Evolutionary conservation across 495 filamentous ascomycete genomes (phyloP), one percentile per base, ranked within the genome.

Genomic region (Lepraria neglecta): DNA sequence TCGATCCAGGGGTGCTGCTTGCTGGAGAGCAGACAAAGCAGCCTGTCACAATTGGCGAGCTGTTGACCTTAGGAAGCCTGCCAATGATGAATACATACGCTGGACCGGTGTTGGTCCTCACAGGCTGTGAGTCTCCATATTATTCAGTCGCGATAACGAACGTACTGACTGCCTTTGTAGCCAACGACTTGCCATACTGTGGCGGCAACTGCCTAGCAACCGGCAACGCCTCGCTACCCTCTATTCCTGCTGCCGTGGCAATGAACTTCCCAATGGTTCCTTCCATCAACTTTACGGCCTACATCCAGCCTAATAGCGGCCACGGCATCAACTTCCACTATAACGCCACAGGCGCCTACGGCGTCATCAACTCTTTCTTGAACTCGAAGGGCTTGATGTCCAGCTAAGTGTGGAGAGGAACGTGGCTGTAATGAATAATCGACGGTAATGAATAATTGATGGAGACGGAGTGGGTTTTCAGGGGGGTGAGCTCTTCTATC

Each of bases 291-390:
- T 83, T 83, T 55, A 64, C 75, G 17, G 67, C 76, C 3, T 72
- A 76, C 46, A 68, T 82, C 6, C 77, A 81, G 7, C 73, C 77
- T 3, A 67, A 77, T 43, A 70, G 75, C 12, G 81, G 79, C 0
- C 81, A 85, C 65, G 75, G 74, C 2, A 69, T 82, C 19, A 81
- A 82, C 38, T 24, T 81, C 27, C 79, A 82, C 51, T 75, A 78
- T 60, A 76, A 76, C 61, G 72, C 77, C 2, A 76, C 76, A 9
- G 77, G 56, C 33, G 78, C 68, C 3, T 80, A 77, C 56, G 60
- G 71, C 6, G 67, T 69, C 47, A 73, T 74, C 50, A 64, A 76
- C n/a, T 62, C 66, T 0, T 77, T 74, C 56, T 62, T 77, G 52
- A 66, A 64, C 10, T 59, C 58, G 35, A 70, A 72, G 55, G 71